Evolutionary conservation across 495 filamentous ascomycete genomes (phyloP), one percentile per base, ranked within the genome.

Genomic region (Penicillium longicatenatum): DNA sequence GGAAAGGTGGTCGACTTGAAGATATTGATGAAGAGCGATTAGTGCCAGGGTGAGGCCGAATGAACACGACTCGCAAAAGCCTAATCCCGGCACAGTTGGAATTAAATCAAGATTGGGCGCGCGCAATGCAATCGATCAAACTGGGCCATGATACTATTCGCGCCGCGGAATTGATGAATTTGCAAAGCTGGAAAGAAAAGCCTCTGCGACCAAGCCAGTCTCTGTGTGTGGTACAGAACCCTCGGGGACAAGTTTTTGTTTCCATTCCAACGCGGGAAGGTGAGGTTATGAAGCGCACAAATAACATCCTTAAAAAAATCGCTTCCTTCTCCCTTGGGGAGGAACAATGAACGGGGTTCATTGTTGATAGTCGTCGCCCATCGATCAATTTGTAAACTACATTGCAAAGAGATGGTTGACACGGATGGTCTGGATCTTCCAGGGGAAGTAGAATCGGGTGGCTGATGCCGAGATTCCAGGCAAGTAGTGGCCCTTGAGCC

Each of bases 231-330:
- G 80, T 83, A 87, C 88, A 89, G 82, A 84, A 81, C 86, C 86
- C 84, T 88, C 86, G 70, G 72, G 82, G 89, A 92, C 84, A 84
- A 78, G 89, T 88, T 89, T 93, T 92, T 92, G 88, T 80, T 89
- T 92, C 88, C 88, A 86, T 87, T 84, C 84, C 83, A 58, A 39
- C 30, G n/a, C 47, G 70, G 83, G 82, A 82, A 85, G 86, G 86
- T 84, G 73, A 70, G 63, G 39, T 47, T 55, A 52, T 62, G 70
- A 79, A 83, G 79, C 89, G 88, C 75, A 84, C 88, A 91, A 92
- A 92, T 82, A 78, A 86, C 89, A 84, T 92, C 89, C 79, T 74
- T 71, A 55, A 91, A 93, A 66, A 93, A 92, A 85, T 79, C 89
- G 89, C 81, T 79, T 77, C 65, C 65, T 60, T 74, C 79, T 78